Conservation (phyloP, 1,139 yeast genomes). For the Pneumocystis carinii region DNA sequence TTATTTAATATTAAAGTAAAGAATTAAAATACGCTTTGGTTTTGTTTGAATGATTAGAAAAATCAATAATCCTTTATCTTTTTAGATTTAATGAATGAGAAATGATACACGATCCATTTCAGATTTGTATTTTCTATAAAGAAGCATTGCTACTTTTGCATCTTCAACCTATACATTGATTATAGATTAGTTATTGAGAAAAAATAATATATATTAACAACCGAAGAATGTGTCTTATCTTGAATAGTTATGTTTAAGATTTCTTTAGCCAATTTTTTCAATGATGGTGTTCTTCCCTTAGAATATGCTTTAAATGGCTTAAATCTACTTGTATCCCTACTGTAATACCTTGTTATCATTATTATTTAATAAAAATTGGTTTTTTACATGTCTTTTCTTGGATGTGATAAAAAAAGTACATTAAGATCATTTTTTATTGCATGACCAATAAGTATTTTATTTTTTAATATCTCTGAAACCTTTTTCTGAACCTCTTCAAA, state of each 20-base stretch:
- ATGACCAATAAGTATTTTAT: constrained; percentile 63
- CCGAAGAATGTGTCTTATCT: constrained; percentile 64
- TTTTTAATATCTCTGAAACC: constrained; percentile 35
- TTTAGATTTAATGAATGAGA: not conserved
- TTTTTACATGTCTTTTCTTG: constrained; percentile 33
- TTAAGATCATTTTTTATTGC: constrained; percentile 67
- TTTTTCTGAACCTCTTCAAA: constrained; percentile 51
- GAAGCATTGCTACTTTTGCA: constrained; percentile 72
- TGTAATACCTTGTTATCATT: not conserved
- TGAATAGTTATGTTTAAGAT: constrained; percentile 53
- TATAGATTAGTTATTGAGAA: not conserved
- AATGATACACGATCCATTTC: constrained; percentile 36
- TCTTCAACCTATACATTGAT: constrained; percentile 36
- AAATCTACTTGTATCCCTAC: constrained; percentile 60
- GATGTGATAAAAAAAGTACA: constrained; percentile 52
- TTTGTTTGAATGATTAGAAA: not conserved
- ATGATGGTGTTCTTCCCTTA: constrained; percentile 54
- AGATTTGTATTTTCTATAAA: constrained; percentile 46
- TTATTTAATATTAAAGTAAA: not conserved
- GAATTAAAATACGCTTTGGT: not conserved
- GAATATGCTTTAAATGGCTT: constrained; percentile 43
- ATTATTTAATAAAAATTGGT: not conserved
- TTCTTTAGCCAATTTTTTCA: constrained; percentile 49
- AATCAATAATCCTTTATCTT: not conserved
- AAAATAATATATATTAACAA: constrained; percentile 20